Conservation (phyloP, 805 yeast species). For the Jamesozyma spencerorum region DNA sequence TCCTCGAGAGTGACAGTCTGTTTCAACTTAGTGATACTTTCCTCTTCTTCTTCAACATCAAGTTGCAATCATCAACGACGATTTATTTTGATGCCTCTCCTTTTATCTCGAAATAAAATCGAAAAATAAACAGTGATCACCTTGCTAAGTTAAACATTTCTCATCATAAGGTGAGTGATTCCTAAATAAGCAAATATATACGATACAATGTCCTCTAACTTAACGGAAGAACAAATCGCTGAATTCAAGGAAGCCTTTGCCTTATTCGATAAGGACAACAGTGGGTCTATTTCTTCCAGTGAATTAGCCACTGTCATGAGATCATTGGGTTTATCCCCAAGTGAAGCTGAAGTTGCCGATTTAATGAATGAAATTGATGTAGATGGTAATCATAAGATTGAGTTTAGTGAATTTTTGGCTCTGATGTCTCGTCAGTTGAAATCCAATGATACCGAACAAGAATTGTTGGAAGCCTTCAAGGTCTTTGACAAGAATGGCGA, state of each 20-base stretch:
- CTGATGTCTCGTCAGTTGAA: conserved; percentile 90
- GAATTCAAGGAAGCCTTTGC: conserved; percentile 98
- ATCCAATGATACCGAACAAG: conserved; percentile 95
- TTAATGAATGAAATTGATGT: conserved; percentile 96
- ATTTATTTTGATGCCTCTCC: too few species aligned
- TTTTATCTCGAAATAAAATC: too few species aligned
- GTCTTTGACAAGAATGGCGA: conserved; percentile 95
- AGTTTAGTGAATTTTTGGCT: conserved; percentile 73
- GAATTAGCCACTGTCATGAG: conserved; percentile 98
- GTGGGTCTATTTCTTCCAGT: conserved; percentile 90
- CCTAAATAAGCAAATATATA: neutral
- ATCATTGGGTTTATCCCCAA: conserved; percentile 95
- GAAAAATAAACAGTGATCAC: neutral
- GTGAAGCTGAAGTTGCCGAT: conserved; percentile 91
- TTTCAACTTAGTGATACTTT: neutral
- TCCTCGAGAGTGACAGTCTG: too few species aligned
- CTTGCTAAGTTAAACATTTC: neutral
- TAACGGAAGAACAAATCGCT: conserved; percentile 91
- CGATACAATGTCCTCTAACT: conserved; percentile 37
- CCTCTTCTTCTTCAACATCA: too few species aligned
- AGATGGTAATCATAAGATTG: conserved; percentile 86
- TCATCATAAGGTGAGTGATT: neutral
- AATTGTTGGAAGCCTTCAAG: conserved; percentile 93
- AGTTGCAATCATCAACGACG: too few species aligned
- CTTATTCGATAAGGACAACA: conserved; percentile 91